Percentiles rank a stretch among this genome's conserved stretches.
These are phyloP conservation scores for Simplicillium sp. DNA, from an alignment of 2,329 filamentous ascomycete species.

Conservation along the genomic window DNA sequence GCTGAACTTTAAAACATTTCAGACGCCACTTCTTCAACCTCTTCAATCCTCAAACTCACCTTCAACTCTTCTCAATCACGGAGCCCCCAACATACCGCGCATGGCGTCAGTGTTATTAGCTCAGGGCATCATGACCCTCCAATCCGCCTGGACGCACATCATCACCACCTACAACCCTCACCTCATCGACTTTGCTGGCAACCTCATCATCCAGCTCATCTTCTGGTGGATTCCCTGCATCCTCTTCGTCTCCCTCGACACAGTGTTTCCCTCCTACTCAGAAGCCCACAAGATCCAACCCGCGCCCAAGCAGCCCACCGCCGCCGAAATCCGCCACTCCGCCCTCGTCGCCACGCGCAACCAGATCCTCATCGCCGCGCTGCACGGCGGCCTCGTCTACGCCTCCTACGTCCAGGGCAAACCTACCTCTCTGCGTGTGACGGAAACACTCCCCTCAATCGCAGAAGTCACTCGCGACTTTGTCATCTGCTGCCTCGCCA, in stretches of 20 bases:
- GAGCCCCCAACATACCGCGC: too few species aligned
- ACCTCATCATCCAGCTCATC: conserved; percentile 27
- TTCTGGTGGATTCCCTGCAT: conserved; percentile 36
- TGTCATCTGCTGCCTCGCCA: conserved; percentile 26
- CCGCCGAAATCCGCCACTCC: conserved; percentile 33
- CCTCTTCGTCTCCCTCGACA: conserved; percentile 32
- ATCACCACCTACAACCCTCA: conserved; percentile 16
- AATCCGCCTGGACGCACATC: conserved; percentile 11
- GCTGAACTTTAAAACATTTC: too few species aligned
- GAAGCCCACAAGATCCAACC: conserved; percentile 45
- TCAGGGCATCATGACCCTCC: not conserved
- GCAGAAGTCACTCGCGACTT: conserved; percentile 29
- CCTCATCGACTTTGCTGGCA: conserved; percentile 30
- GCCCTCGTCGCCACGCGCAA: conserved; percentile 34
- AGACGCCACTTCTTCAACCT: too few species aligned
- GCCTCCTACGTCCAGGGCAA: conserved; percentile 7
- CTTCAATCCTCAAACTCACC: too few species aligned
- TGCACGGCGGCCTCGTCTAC: conserved; percentile 17
- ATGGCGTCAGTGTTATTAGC: too few species aligned
- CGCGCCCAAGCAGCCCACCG: conserved; percentile 36
- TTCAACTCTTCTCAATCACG: too few species aligned
- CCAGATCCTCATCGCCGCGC: conserved; percentile 28
- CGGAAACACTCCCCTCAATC: conserved; percentile 22
- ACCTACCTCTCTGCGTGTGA: conserved; percentile 27
- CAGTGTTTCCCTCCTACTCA: conserved; percentile 35